These are phyloP conservation scores for Colletotrichum shisoi DNA, from an alignment of 2,329 filamentous ascomycete genomes.

Conservation along the genomic window DNA sequence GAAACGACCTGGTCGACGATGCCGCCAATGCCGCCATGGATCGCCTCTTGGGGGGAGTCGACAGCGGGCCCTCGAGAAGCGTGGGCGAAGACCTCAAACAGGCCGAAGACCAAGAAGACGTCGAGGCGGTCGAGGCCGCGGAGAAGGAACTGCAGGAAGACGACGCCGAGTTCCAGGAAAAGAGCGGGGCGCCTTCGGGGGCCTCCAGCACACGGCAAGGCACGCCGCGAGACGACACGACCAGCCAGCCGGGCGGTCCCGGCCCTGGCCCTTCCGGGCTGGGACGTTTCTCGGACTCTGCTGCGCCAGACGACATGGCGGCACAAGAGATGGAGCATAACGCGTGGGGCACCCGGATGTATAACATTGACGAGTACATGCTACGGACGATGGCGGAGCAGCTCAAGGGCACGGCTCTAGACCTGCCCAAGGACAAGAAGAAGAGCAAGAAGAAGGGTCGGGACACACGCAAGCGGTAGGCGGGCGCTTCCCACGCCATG, in stretches of 20 bases:
- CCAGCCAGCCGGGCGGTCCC: slow-evolving; percentile 44
- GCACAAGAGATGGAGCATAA: slow-evolving; percentile 60
- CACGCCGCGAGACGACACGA: slow-evolving; percentile 56
- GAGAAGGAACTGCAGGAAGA: slow-evolving; percentile 89
- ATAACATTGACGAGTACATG: slow-evolving; percentile 79
- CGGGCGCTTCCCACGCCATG: background rate
- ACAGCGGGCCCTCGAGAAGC: slow-evolving; percentile 66
- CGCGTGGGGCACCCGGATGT: slow-evolving; percentile 65
- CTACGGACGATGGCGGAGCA: slow-evolving; percentile 71
- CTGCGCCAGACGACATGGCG: slow-evolving; percentile 47
- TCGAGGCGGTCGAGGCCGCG: slow-evolving; percentile 83
- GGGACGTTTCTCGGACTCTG: slow-evolving; percentile 51
- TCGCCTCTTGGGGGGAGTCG: slow-evolving; percentile 75
- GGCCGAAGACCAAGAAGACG: slow-evolving; percentile 92
- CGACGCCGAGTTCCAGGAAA: slow-evolving; percentile 83
- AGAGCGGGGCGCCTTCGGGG: slow-evolving; percentile 57
- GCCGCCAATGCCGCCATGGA: slow-evolving; percentile 86
- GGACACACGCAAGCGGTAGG: slow-evolving; percentile 62
- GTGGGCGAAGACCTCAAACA: slow-evolving; percentile 81
- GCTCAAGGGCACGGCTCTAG: slow-evolving; percentile 66
- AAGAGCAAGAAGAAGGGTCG: slow-evolving; percentile 67
- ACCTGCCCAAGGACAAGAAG: slow-evolving; percentile 71
- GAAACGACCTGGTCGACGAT: slow-evolving; percentile 65
- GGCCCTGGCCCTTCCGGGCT: slow-evolving; percentile 50
- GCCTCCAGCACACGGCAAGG: slow-evolving; percentile 61